Conservation (phyloP, 352 stramenopile species). For the Phytophthora podocarpi region DNA sequence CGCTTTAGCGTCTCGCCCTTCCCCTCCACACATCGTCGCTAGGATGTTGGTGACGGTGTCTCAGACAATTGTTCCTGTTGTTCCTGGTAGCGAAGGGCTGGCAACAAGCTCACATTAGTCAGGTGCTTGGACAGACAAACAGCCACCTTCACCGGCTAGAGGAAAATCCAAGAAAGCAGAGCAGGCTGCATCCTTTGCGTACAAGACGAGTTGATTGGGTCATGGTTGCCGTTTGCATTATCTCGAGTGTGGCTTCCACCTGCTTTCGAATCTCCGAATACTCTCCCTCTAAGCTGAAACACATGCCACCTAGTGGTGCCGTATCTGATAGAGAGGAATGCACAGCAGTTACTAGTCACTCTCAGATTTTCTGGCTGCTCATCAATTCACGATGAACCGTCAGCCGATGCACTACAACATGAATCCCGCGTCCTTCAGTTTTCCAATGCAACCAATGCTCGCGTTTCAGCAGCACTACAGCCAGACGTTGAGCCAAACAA, state of each 20-base stretch:
- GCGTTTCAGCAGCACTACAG: constrained; percentile 11
- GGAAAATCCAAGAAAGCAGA: constrained; percentile 14
- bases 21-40: constrained; percentile 24
- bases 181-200: neutral
- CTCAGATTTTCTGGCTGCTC: neutral
- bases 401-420: constrained; percentile 15
- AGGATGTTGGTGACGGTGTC: constrained; percentile 16
- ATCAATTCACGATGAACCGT: constrained; percentile 3
- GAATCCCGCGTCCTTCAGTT: constrained; percentile 12
- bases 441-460: constrained; percentile 8
- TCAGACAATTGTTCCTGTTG: constrained; percentile 14
- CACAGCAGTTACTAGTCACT: constrained; percentile 17
- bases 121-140: constrained; percentile 11
- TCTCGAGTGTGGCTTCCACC: neutral
- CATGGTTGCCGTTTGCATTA: constrained; percentile 20
- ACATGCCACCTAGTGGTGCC: constrained; percentile 15
- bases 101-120: neutral
- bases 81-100: neutral
- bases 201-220: constrained; percentile 15
- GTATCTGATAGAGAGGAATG: constrained; percentile 20
- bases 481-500: constrained; percentile 31
- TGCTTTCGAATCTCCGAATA: constrained; percentile 6
- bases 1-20: constrained; percentile 20
- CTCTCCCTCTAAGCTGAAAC: constrained; percentile 21
- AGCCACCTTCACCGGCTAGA: constrained; percentile 14